Evolutionary conservation across 306 rosid genomes (phyloP).

Genomic region (Castanea sativa): DNA sequence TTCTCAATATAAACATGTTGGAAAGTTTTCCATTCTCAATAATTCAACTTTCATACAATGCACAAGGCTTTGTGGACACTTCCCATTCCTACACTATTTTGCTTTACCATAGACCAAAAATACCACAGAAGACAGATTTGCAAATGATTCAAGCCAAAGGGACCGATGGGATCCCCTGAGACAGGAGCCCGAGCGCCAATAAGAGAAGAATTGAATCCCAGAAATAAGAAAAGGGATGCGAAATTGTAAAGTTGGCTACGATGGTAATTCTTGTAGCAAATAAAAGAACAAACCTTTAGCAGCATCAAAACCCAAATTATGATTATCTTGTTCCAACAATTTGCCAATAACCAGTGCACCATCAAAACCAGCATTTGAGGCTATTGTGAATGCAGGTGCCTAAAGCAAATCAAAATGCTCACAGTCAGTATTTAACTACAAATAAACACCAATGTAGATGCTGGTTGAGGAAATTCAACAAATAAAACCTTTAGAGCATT

Average conservation of each 20-base stretch:
- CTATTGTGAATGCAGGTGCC: conserved; percentile 81
- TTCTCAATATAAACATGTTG: neutral
- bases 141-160: neutral
- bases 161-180: too few relatives aligned
- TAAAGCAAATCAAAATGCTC: conserved; percentile 21
- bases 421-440: conserved; percentile 23
- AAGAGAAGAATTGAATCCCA: too few relatives aligned
- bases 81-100: neutral
- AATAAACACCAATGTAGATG: neutral
- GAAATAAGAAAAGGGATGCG: too few relatives aligned
- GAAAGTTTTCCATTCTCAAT: neutral
- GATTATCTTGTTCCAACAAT: conserved; percentile 83
- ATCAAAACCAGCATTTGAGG: conserved; percentile 81
- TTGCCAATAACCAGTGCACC: conserved; percentile 71
- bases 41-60: too few relatives aligned
- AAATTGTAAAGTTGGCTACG: neutral
- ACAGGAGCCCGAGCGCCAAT: too few relatives aligned
- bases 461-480: neutral
- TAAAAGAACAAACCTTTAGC: conserved; percentile 61
- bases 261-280: neutral
- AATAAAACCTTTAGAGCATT: conserved; percentile 74
- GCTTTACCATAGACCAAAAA: neutral
- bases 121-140: neutral
- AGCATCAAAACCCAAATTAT: conserved; percentile 68
- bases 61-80: too few relatives aligned